Evolutionary conservation across 495 filamentous ascomycete genomes (phyloP), one percentile per base, ranked within the genome.

Genomic region (Thozetella sp.): DNA sequence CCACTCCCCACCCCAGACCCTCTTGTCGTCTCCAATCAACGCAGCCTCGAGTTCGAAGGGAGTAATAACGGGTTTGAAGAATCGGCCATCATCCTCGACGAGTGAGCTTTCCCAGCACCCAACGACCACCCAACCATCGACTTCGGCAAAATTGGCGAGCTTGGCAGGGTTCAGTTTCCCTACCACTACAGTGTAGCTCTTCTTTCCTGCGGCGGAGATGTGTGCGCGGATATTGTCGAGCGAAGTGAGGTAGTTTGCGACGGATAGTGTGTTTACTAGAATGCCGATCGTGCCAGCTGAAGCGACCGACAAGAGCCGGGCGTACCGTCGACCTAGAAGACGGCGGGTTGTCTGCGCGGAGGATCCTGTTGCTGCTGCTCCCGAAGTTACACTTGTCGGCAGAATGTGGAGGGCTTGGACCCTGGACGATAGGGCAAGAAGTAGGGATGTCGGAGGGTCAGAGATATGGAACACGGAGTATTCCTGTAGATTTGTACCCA

Each of bases 71-170:
- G 92, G 92, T 68, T 83, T 88, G 76, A 84, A 97, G 65, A 95
- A 93, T 0, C 73, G 74, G 12, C 91, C 92, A 62, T 89, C 88
- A 60, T 90, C 90, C 63, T 91, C 91, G 13, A 98, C 85, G 50
- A 98, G 77, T 58, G 89, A 89, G 67, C 94, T 96, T 73, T 99
- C 95, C 95, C 96, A 98, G 75, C 95, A 99, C 11, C 96, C 96
- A 45, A 99, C 90, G 0, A 97, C 93, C 0, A 98, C 93, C 95
- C 95, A 99, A 15, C 90, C 96, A 20, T 91, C 93, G 12, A 99
- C 83, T 73, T 99, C 95, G 55, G 88, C 84, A 72, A 99, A 99
- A 73, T 99, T 99, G 22, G 95, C 96, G 3, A 99, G 79, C 72
- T 99, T 99, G 57, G 93, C 93, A 0, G 93, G 90, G 67, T 98